These are phyloP conservation scores for Metroxylon sagu DNA, from an alignment of 176 grass and related monocot species.

Conservation along the genomic window DNA sequence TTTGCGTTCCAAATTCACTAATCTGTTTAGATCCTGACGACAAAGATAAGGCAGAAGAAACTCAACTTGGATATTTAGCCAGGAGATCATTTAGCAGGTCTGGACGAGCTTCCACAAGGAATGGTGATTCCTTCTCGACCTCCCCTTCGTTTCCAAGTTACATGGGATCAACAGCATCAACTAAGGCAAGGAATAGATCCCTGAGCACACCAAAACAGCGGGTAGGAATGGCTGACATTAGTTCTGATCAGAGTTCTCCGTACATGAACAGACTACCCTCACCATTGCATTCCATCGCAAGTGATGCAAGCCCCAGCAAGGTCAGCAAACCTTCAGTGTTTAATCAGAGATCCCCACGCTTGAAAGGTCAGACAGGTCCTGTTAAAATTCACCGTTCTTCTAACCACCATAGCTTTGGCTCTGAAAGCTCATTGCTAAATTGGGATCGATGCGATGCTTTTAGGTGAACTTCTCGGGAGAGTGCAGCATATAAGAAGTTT, in stretches of 20 bases:
- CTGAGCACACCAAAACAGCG: constrained; percentile 82
- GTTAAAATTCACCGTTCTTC: constrained; percentile 31
- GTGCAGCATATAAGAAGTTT: no score
- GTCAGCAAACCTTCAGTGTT: constrained; percentile 26
- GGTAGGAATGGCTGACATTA: constrained; percentile 1
- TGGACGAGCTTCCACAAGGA: constrained; percentile 17
- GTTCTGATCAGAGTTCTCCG: constrained; percentile 39
- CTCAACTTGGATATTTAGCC: constrained; percentile 37
- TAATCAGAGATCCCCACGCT: constrained; percentile 35
- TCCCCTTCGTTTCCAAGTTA: constrained; percentile 46
- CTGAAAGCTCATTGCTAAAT: constrained; percentile 37
- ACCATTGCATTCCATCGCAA: constrained; percentile 50
- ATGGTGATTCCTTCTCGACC: constrained; percentile 27
- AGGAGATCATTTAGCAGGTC: constrained; percentile 40
- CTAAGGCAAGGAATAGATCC: constrained; percentile 68
- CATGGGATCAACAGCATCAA: constrained; percentile 72
- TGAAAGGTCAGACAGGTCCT: constrained; percentile 33
- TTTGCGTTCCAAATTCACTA: neutral
- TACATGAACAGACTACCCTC: constrained; percentile 39
- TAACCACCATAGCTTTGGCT: constrained; percentile 41
- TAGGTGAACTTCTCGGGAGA: constrained; percentile 9
- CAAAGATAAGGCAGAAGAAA: constrained; percentile 1
- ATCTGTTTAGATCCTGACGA: neutral
- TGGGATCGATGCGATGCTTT: constrained; percentile 38
- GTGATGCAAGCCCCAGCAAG: constrained; percentile 38